These are phyloP conservation scores for Penicillium cinerascens DNA, from an alignment of 495 filamentous ascomycete species.

Conservation along the genomic window DNA sequence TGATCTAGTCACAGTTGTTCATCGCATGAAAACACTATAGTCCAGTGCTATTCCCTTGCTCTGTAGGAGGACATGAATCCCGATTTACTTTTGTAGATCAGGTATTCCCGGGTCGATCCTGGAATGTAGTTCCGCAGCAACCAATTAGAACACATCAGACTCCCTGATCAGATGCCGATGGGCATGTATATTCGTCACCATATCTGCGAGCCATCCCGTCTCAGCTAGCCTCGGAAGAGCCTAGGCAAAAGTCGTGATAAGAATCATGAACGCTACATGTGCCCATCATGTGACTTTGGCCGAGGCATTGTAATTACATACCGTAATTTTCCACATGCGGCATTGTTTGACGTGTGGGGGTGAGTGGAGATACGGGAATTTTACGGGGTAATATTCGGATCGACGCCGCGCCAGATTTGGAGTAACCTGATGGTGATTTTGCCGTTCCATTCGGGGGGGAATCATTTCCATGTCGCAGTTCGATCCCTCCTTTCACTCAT, in stretches of 20 bases:
- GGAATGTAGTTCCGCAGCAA: neutral
- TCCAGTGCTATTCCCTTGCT: neutral
- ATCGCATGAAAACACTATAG: neutral
- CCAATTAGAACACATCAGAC: neutral
- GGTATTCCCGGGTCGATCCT: neutral
- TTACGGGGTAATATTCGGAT: constrained; percentile 22
- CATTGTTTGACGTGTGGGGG: neutral
- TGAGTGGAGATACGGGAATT: constrained; percentile 15
- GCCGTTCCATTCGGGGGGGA: neutral
- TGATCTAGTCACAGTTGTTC: neutral
- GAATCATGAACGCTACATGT: neutral
- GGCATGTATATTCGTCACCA: too few species aligned
- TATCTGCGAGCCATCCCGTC: neutral
- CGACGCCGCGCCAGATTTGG: constrained; percentile 2
- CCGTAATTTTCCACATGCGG: constrained; percentile 11
- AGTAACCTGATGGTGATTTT: neutral
- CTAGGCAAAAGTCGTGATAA: neutral
- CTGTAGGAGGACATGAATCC: neutral
- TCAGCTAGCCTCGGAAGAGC: neutral
- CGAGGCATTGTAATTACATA: constrained; percentile 11
- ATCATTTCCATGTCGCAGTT: constrained; percentile 5
- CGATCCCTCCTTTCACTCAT: too few species aligned
- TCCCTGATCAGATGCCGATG: neutral
- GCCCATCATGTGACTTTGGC: constrained; percentile 5
- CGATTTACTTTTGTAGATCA: neutral